Conservation (phyloP, 2,329 filamentous ascomycete genomes). For the Ophiocordyceps camponoti-floridani region DNA sequence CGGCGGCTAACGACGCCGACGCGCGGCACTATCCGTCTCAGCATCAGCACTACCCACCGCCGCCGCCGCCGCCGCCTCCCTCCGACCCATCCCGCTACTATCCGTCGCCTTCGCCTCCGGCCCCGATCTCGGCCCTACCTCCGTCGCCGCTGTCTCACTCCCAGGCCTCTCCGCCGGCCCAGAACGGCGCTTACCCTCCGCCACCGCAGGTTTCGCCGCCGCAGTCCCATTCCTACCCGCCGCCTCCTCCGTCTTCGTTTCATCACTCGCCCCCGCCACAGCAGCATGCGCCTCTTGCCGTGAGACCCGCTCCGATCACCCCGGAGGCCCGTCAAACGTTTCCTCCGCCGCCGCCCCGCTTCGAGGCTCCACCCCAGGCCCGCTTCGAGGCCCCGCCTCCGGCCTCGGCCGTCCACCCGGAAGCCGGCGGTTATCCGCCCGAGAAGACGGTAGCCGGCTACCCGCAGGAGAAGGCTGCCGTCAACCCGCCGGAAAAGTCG, state of each 20-base stretch:
- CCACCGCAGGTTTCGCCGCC: too few relatives aligned
- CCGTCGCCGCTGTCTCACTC: slow-evolving; percentile 19
- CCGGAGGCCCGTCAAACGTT: slow-evolving; percentile 2
- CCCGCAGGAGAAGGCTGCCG: too few relatives aligned
- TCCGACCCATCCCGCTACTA: slow-evolving; percentile 23
- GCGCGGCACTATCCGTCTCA: too few relatives aligned
- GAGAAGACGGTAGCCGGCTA: too few relatives aligned
- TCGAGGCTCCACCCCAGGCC: too few relatives aligned
- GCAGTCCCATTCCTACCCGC: slow-evolving; percentile 6
- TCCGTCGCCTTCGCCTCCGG: neutral
- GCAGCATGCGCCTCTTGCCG: slow-evolving; percentile 3
- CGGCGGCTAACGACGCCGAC: too few relatives aligned
- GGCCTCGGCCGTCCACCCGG: slow-evolving; percentile 5
- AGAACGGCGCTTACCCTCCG: too few relatives aligned
- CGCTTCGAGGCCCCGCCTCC: too few relatives aligned
- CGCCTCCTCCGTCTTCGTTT: slow-evolving; percentile 7
- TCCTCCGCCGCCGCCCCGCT: slow-evolving; percentile 7
- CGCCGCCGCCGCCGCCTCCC: too few relatives aligned
- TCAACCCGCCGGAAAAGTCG: slow-evolving; percentile 14
- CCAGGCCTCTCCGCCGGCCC: slow-evolving; percentile 11
- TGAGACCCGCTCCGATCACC: slow-evolving; percentile 9
- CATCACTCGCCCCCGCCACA: slow-evolving; percentile 15
- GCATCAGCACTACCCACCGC: slow-evolving; percentile 25
- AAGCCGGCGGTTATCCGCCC: too few relatives aligned
- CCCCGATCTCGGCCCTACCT: slow-evolving; percentile 4